Evolutionary conservation across 352 stramenopile species (phyloP).

Genomic region (Phytophthora sansomeana): DNA sequence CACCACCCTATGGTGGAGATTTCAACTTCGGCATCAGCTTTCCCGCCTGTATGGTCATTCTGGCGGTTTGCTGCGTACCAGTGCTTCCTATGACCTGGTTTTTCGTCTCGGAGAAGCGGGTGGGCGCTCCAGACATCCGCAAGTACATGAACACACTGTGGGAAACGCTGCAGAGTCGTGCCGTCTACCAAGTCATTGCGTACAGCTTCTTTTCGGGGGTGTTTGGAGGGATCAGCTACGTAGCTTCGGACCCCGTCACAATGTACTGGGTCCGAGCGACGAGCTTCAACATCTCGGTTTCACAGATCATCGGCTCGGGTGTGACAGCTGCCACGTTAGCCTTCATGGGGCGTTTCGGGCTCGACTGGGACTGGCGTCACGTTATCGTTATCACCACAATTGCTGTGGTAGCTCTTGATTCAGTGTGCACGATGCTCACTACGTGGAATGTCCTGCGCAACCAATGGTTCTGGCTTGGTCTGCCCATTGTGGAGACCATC

Average conservation of each 20-base stretch:
- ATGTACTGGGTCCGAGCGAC: conserved; percentile 51
- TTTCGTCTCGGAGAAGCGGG: conserved; percentile 40
- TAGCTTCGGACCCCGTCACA: conserved; percentile 35
- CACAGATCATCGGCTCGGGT: conserved; percentile 38
- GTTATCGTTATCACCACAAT: conserved; percentile 41
- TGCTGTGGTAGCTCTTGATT: conserved; percentile 38
- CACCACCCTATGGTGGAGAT: conserved; percentile 38
- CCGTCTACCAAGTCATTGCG: conserved; percentile 49
- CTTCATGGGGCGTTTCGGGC: conserved; percentile 42
- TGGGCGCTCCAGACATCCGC: conserved; percentile 14
- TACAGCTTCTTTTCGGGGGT: conserved; percentile 51
- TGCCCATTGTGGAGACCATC: conserved; percentile 44
- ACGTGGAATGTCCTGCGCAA: conserved; percentile 48
- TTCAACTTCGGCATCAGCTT: conserved; percentile 49
- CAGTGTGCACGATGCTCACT: conserved; percentile 42
- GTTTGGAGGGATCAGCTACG: conserved; percentile 39
- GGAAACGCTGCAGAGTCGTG: conserved; percentile 38
- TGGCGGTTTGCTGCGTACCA: conserved; percentile 36
- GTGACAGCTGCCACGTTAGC: conserved; percentile 38
- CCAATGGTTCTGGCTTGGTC: conserved; percentile 53
- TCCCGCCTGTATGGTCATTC: conserved; percentile 31
- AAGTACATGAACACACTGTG: conserved; percentile 41
- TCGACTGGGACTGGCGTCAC: conserved; percentile 49
- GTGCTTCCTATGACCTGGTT: conserved; percentile 48
- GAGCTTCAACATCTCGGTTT: conserved; percentile 47